Evolutionary conservation across 495 filamentous ascomycete genomes (phyloP), one percentile per base, ranked within the genome.

Genomic region (Aspergillus heteromorphus): DNA sequence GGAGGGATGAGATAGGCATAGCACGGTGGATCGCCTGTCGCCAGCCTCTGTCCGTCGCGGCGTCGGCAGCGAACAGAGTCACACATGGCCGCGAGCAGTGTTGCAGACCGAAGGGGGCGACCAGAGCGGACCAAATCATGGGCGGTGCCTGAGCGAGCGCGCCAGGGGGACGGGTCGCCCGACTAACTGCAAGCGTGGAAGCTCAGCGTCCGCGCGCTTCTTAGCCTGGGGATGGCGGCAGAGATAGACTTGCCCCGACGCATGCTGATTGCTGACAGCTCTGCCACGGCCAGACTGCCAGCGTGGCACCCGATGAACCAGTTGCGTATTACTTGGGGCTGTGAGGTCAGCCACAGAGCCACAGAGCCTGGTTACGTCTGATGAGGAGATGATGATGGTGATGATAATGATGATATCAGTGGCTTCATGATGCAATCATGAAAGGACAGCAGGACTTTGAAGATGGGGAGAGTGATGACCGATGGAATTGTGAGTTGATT

Each of bases 281-380:
- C 41, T 66, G 59, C 60, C 64, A 66, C 41, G 63, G 59, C 60
- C 64, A 66, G 61, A 66, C 41, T 66, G 59, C 60, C 64, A 66
- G 61, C 60, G 61, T 66, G 64, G 64, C 61, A 61, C 51, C 45
- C 20, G 38, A 50, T 29, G n/a, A 1, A 4, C 25, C 29, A 17
- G 42, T 47, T 47, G 43, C 43, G 30, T 19, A 31, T 41, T 47
- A 10, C 25, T 1, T 40, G 45, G 38, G 47, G 40, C 45, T 42
- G 36, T 55, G 53, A 36, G 31, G 13, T 21, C 11, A 36, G 34
- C 34, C 34, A n/a, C n/a, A n/a, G 34, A 36, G 34, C 34, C 34
- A n/a, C n/a, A n/a, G 34, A 13, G n/a, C n/a, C n/a, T 13, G 34
- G n/a, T 38, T 38, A 38, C 34, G n/a, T n/a, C 48, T n/a, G n/a